Conservation (phyloP, 495 filamentous ascomycete species). For the Neurospora hispaniola region DNA sequence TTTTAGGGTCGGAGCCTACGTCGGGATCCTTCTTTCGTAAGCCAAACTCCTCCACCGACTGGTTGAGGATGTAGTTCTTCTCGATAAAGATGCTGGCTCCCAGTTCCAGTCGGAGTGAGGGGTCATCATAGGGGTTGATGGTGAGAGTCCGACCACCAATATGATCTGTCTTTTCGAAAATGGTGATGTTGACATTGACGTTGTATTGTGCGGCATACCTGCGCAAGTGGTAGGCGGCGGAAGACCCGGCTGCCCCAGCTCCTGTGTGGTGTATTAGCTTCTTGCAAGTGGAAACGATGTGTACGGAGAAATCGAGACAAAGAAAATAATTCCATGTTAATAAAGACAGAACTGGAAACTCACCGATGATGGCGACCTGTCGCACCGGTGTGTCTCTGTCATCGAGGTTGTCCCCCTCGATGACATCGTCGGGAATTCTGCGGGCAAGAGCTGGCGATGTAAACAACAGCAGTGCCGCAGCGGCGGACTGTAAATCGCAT, state of each 20-base stretch:
- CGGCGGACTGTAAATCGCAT: background rate
- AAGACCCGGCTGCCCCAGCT: constrained; percentile 82
- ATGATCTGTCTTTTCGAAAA: constrained; percentile 73
- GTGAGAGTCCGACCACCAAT: constrained; percentile 87
- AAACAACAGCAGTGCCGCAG: background rate
- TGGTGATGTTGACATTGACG: constrained; percentile 59
- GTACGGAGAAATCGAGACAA: background rate
- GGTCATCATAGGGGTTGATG: constrained; percentile 65
- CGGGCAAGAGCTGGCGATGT: background rate
- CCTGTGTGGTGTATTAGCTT: constrained; percentile 40
- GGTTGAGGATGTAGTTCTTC: constrained; percentile 71
- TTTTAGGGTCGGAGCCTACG: constrained; percentile 26
- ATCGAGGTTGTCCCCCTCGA: background rate
- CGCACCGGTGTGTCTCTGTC: constrained; percentile 8
- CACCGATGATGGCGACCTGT: constrained; percentile 38
- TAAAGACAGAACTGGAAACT: constrained; percentile 5
- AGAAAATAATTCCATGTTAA: background rate
- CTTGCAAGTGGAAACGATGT: constrained; percentile 5
- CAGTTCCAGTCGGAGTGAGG: constrained; percentile 65
- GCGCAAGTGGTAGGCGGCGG: constrained; percentile 71
- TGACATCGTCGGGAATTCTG: background rate
- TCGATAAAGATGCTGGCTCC: constrained; percentile 89
- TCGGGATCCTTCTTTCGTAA: constrained; percentile 36
- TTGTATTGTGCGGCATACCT: constrained; percentile 50
- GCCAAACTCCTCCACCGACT: constrained; percentile 61